Conservation (phyloP, 2,329 filamentous ascomycete species). For the Gaeumannomyces tritici region DNA sequence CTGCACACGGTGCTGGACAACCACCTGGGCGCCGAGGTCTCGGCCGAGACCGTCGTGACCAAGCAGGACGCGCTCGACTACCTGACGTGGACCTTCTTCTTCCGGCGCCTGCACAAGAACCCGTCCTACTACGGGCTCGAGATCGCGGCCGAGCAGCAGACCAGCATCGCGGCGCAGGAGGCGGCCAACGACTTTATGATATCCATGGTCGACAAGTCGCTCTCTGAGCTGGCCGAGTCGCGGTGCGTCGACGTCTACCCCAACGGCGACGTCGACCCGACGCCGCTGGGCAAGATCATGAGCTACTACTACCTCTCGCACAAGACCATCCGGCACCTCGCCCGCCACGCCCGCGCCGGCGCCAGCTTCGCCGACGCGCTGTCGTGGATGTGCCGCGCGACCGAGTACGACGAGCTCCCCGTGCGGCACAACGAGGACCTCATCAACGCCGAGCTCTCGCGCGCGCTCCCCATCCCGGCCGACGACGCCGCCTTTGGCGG, state of each 20-base stretch:
- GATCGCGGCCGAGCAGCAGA: conserved; percentile 70
- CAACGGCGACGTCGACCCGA: conserved; percentile 84
- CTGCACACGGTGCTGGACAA: conserved; percentile 95
- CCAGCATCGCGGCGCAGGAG: conserved; percentile 69
- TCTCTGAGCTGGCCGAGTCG: conserved; percentile 72
- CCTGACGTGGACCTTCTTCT: conserved; percentile 99
- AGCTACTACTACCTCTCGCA: conserved; percentile 98
- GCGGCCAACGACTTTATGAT: conserved; percentile 93
- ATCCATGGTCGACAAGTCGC: conserved; percentile 77
- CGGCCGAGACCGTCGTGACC: conserved; percentile 81
- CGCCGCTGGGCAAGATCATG: conserved; percentile 94
- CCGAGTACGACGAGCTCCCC: conserved; percentile 94
- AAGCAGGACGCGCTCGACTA: conserved; percentile 98
- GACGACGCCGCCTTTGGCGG: conserved; percentile 42
- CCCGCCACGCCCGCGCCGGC: conserved; percentile 48
- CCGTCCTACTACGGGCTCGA: conserved; percentile 96
- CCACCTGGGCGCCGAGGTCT: conserved; percentile 90
- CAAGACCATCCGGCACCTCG: conserved; percentile 81
- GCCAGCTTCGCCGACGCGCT: conserved; percentile 68
- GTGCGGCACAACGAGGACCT: conserved; percentile 98
- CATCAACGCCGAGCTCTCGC: conserved; percentile 83
- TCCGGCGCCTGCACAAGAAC: conserved; percentile 93
- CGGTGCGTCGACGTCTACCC: conserved; percentile 74
- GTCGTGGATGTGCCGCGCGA: conserved; percentile 86
- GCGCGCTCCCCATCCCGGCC: conserved; percentile 57